Conservation (phyloP, 78 protist species). For the Monocercomonoides exilis region DNA sequence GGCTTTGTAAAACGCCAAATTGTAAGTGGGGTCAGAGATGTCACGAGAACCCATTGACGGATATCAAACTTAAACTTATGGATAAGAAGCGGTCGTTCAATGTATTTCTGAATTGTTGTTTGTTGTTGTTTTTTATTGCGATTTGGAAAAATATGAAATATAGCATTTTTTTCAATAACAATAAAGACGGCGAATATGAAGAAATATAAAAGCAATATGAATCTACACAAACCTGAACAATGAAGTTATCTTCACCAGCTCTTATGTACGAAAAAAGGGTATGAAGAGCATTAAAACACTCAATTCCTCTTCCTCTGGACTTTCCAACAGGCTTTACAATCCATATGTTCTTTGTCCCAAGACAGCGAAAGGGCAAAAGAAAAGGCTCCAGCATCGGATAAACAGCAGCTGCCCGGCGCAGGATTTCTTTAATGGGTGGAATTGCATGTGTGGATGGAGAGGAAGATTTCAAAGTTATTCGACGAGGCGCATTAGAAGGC, state of each 20-base stretch:
- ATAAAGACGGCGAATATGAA: too few relatives aligned
- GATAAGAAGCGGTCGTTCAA: background rate
- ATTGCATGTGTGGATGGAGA: background rate
- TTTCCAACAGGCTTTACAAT: background rate
- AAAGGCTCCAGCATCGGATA: background rate
- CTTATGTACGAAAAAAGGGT: background rate
- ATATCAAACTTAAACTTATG: background rate
- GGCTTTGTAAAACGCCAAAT: background rate
- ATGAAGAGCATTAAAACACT: background rate
- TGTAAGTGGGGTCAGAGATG: background rate
- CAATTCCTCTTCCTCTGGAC: background rate
- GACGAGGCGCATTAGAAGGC: too few relatives aligned
- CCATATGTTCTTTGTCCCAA: background rate
- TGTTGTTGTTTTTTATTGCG: too few relatives aligned
- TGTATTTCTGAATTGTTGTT: slow-evolving; percentile 3
- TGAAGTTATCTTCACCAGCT: background rate
- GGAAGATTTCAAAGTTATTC: too few relatives aligned
- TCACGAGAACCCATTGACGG: background rate
- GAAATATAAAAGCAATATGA: too few relatives aligned
- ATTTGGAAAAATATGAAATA: too few relatives aligned
- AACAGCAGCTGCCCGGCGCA: background rate
- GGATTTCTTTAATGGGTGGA: background rate
- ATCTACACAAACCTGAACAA: too few relatives aligned
- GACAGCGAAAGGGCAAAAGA: background rate
- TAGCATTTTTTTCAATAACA: too few relatives aligned